Base-by-base conservation (phyloP, 2,329 filamentous ascomycete genomes). In the Aspergillus neoniger region DNA sequence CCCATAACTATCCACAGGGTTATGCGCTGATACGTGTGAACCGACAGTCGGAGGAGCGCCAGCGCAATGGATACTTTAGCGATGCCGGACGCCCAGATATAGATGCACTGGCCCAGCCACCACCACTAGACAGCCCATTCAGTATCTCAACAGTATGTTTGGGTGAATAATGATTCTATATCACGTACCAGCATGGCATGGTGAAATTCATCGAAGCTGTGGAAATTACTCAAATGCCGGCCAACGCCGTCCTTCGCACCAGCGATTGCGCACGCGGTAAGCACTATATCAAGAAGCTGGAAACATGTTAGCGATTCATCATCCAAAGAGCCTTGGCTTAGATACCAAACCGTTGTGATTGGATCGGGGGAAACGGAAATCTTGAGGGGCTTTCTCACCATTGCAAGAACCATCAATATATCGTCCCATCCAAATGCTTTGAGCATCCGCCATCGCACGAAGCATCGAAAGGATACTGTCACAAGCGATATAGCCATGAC, bases 81-180 rank as follows among this genome's bases (percentile, higher is more conserved):
- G 3, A 79, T 67, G 25, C 76, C 73, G 4, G 76, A 80, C 3
- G 77, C 71, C 44, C 80, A 66, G 0, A 78, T 73, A 65, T 84
- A 84, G 59, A 81, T 76, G 8, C 81, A 67, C 60, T 83, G 81
- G 65, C 79, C 80, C 6, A 84, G 73, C 70, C 79, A 84, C 81
- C 80, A 84, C 50, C 58, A 66, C 67, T 67, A 38, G 8, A 48
- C 15, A 25, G 44, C 6, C 7, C 8, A 10, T n/a, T 49, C 14
- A 49, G 23, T 15, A 49, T 52, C 5, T 17, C 6, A 14, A 48
- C 19, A 21, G 50, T 38, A 10, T 32, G 15, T 17, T 14, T 2
- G 25, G n/a, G 44, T 0, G 10, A n/a, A 17, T 12, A 7, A 14
- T 30, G 15, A 19, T 4, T 17, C 7, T 17, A 4, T 10, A 6